Evolutionary conservation across 345 rosid species (phyloP), one percentile per base, ranked within the genome.

Genomic region (Linum tenue): DNA sequence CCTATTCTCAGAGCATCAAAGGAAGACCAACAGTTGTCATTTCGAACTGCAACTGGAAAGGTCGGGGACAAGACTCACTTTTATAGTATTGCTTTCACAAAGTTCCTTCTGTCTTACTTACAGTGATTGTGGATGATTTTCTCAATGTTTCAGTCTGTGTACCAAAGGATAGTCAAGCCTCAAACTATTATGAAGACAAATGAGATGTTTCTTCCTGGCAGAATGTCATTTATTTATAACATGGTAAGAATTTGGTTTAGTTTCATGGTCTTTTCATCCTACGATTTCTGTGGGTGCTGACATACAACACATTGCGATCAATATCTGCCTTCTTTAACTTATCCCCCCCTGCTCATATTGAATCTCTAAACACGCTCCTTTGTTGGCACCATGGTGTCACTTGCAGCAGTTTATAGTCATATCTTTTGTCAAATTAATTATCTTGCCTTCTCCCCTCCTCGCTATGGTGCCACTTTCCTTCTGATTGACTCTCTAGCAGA

Each of bases 121-220:
- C 15, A 16, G 14, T 67, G 44, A 12, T 55, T 72, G 35, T 48
- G 62, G 22, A 56, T 53, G 22, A 57, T 67, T 61, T 39, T 61
- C 57, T 71, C 38, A 35, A 0, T 73, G 16, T 75, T 77, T 56
- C 86, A 92, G 98, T 86, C 97, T 1, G 89, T 90, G 50, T 92
- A 92, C 72, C 87, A 90, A 68, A 88, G 87, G 84, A 92, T 86
- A 55, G 97, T 92, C 67, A 90, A 90, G 82, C 98, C 95, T 39
- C 94, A 94, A 75, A 78, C 89, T 40, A 64, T 79, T 66, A 73
- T 80, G 72, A 94, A 94, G 89, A 78, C 99, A 63, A 94, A 85
- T 76, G 97, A 94, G 80, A 81, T 94, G 92, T 94, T 94, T 77
- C 92, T 90, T 70, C 97, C 97, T 12, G 99, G 99, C 59, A 84